Percentiles rank a stretch among this genome's conserved stretches.
Conservation (phyloP, 2,329 filamentous ascomycete genomes). For the Colletotrichum paranaense region DNA sequence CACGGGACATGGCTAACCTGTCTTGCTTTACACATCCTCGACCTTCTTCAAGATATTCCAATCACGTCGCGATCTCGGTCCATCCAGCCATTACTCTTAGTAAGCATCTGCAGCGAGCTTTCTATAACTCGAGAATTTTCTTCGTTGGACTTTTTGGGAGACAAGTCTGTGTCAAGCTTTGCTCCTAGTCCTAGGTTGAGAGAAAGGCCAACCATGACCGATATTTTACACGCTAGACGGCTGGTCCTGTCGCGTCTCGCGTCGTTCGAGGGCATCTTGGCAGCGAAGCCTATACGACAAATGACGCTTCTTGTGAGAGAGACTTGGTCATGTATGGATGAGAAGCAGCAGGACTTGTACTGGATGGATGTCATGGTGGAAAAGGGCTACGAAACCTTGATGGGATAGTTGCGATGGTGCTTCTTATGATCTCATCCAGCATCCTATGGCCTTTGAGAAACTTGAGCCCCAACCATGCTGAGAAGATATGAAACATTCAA, state of each 20-base stretch:
- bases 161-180: neutral
- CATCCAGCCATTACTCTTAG: slow-evolving; percentile 56
- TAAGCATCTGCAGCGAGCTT: slow-evolving; percentile 56
- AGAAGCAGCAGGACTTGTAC: slow-evolving; percentile 44
- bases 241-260: slow-evolving; percentile 52
- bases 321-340: slow-evolving; percentile 50
- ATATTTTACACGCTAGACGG: slow-evolving; percentile 47
- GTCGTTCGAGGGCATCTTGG: slow-evolving; percentile 48
- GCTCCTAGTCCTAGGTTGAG: slow-evolving; percentile 41
- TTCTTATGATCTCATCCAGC: too few species aligned
- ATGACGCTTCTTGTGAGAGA: slow-evolving; percentile 54
- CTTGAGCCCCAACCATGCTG: too few species aligned
- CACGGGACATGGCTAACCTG: slow-evolving; percentile 53
- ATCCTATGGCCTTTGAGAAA: too few species aligned
- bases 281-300: slow-evolving; percentile 52
- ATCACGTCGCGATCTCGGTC: slow-evolving; percentile 56
- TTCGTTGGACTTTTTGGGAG: neutral
- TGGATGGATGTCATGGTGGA: slow-evolving; percentile 54
- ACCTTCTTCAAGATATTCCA: slow-evolving; percentile 53
- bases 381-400: slow-evolving; percentile 42
- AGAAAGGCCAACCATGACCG: slow-evolving; percentile 40
- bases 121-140: slow-evolving; percentile 36
- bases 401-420: neutral
- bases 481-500: too few species aligned
- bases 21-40: slow-evolving; percentile 56